These are phyloP conservation scores for Bolboschoenoplectus hybrid DNA, from an alignment of 202 grass and related monocot genomes.

Conservation along the genomic window DNA sequence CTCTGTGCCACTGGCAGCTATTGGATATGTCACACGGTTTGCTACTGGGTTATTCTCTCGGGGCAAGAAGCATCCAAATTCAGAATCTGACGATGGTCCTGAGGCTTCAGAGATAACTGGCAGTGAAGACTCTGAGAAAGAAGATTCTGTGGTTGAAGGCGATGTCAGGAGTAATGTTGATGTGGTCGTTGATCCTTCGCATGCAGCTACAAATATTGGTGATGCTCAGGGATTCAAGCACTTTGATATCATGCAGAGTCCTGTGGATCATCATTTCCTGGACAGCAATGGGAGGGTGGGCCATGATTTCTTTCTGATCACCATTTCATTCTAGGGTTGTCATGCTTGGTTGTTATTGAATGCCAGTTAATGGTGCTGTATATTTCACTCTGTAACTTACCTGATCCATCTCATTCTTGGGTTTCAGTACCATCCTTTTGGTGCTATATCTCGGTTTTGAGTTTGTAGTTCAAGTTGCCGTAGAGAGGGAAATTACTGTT, in stretches of 20 bases:
- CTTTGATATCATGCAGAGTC: constrained; percentile 84
- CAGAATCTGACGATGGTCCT: constrained; percentile 63
- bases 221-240: constrained; percentile 72
- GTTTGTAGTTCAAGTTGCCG: not conserved
- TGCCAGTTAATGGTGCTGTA: not conserved
- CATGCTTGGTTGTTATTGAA: not conserved
- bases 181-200: constrained; percentile 23
- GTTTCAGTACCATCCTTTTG: constrained; percentile 13
- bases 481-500: not conserved
- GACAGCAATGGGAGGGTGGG: constrained; percentile 57
- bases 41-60: constrained; percentile 82
- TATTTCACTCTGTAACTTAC: constrained; percentile 12
- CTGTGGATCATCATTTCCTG: constrained; percentile 82
- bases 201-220: constrained; percentile 44
- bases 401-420: constrained; percentile 15
- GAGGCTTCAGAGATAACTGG: constrained; percentile 48
- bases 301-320: constrained; percentile 20
- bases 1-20: constrained; percentile 66
- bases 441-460: not conserved
- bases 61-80: constrained; percentile 73
- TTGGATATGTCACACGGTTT: constrained; percentile 75
- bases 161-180: constrained; percentile 40
- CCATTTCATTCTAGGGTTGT: not conserved
- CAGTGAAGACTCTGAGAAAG: constrained; percentile 62
- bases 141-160: constrained; percentile 62